phyloP scores from a whole-genome alignment of 257 asterid species.

The Nicotiana undulata region DNA sequence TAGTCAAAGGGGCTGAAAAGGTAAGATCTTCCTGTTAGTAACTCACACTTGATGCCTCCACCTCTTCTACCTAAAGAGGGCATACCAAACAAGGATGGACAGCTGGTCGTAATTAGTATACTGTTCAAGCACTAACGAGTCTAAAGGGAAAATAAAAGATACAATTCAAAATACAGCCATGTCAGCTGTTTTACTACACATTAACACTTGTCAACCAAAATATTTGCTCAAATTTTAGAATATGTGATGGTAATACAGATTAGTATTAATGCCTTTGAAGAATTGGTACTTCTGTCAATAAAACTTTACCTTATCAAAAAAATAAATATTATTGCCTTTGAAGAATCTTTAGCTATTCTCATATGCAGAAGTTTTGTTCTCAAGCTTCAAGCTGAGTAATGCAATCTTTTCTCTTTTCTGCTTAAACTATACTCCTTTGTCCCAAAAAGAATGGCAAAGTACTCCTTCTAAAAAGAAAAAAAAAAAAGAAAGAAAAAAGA shows the following conservation, averaged over 20 bases:
- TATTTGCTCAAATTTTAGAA: background rate
- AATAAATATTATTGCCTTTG: background rate
- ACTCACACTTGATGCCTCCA: background rate
- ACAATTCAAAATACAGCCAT: background rate
- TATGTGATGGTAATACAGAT: background rate
- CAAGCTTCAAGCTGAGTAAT: background rate
- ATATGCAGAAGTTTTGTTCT: background rate
- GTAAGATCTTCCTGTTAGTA: slow-evolving; percentile 27
- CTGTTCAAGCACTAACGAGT: background rate
- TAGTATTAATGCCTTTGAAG: background rate
- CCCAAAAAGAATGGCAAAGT: background rate
- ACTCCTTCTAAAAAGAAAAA: too few species aligned
- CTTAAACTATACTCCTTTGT: background rate
- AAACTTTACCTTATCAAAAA: too few species aligned
- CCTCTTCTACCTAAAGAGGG: background rate
- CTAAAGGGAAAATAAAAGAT: background rate
- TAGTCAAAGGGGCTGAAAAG: slow-evolving; percentile 97
- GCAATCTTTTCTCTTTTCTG: background rate
- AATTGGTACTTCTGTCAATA: too few species aligned
- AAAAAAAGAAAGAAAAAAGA: background rate
- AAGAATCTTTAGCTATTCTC: background rate
- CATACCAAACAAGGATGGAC: background rate
- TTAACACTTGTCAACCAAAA: background rate
- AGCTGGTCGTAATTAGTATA: background rate
- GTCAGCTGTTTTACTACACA: background rate